These are phyloP conservation scores for Circinella umbellata DNA, from an alignment of 371 early-diverging fungal genomes.

Conservation along the genomic window DNA sequence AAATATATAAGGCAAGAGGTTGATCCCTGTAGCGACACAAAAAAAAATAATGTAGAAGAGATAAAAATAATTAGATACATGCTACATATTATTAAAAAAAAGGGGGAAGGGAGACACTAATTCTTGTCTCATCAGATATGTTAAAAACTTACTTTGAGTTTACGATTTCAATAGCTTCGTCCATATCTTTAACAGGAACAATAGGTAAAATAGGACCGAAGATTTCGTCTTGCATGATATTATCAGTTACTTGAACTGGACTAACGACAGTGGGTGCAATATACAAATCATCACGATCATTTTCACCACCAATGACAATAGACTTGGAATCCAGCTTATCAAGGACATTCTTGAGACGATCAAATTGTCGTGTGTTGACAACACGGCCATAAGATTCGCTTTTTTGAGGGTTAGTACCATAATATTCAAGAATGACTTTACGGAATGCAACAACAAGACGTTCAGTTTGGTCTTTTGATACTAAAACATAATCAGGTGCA, in stretches of 20 bases:
- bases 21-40: conserved; percentile 36
- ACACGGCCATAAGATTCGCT: conserved; percentile 69
- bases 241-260: conserved; percentile 55
- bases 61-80: background rate
- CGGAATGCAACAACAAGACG: conserved; percentile 56
- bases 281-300: conserved; percentile 60
- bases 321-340: conserved; percentile 44
- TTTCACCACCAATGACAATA: conserved; percentile 60
- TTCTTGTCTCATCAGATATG: background rate
- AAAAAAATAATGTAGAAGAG: background rate
- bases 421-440: conserved; percentile 50
- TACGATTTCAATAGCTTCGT: conserved; percentile 78
- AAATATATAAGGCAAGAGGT: conserved; percentile 76
- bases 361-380: conserved; percentile 70
- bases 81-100: background rate
- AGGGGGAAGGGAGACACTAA: background rate
- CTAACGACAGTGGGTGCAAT: conserved; percentile 72
- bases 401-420: conserved; percentile 48
- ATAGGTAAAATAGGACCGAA: conserved; percentile 90
- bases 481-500: conserved; percentile 86
- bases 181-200: conserved; percentile 71
- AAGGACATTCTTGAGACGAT: conserved; percentile 64
- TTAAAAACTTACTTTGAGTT: conserved; percentile 65
- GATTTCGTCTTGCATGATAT: conserved; percentile 76
- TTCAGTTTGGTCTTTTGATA: conserved; percentile 58